Percentiles rank a stretch among this genome's conserved stretches.
phyloP scores from a whole-genome alignment of 148 eudicot genomes.

The Nepenthes mirabilis region DNA sequence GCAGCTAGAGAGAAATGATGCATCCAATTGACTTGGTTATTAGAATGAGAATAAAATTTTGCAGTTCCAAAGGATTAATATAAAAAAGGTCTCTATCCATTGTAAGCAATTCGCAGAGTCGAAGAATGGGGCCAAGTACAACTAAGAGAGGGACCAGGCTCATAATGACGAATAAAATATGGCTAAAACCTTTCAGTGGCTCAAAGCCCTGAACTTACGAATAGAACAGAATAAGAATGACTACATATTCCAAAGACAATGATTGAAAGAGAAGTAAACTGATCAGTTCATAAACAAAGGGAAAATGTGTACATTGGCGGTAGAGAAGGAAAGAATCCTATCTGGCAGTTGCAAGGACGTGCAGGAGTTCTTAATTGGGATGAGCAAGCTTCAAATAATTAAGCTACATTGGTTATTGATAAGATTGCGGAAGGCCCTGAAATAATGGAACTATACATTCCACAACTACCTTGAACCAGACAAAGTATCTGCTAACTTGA shows the following conservation, averaged over 20 bases:
- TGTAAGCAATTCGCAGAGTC: neutral
- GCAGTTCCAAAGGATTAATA: conserved; percentile 8
- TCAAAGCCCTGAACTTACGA: conserved; percentile 2
- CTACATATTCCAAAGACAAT: conserved; percentile 8
- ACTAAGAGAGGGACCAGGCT: conserved; percentile 9
- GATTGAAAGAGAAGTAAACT: conserved; percentile 2
- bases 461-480: conserved; percentile 10
- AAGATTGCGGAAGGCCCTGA: no score
- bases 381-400: no score
- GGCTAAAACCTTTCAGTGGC: conserved; percentile 7
- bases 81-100: conserved; percentile 9
- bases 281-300: neutral
- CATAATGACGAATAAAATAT: conserved; percentile 8
- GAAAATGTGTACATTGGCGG: conserved; percentile 3
- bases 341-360: conserved; percentile 25
- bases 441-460: neutral
- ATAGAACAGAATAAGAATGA: conserved; percentile 2
- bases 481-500: conserved; percentile 5
- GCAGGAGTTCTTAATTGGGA: conserved; percentile 4
- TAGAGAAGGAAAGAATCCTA: conserved; percentile 9
- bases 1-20: conserved; percentile 3
- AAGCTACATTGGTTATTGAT: no score
- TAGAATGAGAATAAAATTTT: conserved; percentile 9
- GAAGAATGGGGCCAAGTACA: conserved; percentile 4
- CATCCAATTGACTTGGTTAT: conserved; percentile 16